Evolutionary conservation across 345 rosid genomes (phyloP).

Genomic region (Lepidium didymum): DNA sequence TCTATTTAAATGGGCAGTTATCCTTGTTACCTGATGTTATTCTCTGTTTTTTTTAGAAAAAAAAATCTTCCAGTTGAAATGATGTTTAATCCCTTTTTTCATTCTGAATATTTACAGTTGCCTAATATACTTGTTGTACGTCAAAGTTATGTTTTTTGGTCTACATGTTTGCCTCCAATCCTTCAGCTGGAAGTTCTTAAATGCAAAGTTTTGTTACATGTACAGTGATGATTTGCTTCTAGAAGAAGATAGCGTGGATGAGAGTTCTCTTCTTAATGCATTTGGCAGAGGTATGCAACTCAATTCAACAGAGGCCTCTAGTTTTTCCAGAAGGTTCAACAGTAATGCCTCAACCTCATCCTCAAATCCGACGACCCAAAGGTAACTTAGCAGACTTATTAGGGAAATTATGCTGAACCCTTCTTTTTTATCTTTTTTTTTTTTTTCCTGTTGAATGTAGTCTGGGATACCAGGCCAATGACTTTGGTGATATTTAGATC

Average conservation of each 20-base stretch:
- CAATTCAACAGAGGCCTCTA: constrained; percentile 48
- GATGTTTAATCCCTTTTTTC: not conserved
- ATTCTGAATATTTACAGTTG: not conserved
- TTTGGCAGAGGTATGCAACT: constrained; percentile 68
- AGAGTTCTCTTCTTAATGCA: constrained; percentile 45
- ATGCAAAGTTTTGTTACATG: constrained; percentile 14
- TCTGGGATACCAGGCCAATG: not conserved
- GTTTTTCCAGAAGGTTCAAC: constrained; percentile 46
- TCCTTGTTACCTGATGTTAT: not conserved
- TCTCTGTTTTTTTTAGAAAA: not conserved
- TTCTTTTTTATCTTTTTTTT: no score
- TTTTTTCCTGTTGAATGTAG: not conserved
- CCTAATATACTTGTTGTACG: not conserved
- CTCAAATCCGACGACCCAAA: constrained; percentile 45
- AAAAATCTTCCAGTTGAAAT: not conserved
- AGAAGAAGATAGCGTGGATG: constrained; percentile 74
- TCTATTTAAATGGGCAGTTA: not conserved
- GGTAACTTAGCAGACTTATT: constrained; percentile 34
- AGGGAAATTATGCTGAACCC: not conserved
- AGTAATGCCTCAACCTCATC: constrained; percentile 33
- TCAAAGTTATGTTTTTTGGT: not conserved
- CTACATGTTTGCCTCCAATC: not conserved
- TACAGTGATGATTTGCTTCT: constrained; percentile 83
- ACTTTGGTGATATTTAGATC: not conserved
- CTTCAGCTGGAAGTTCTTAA: not conserved